Conservation (phyloP, 2,329 filamentous ascomycete genomes). For the Sporothrix phasma region DNA sequence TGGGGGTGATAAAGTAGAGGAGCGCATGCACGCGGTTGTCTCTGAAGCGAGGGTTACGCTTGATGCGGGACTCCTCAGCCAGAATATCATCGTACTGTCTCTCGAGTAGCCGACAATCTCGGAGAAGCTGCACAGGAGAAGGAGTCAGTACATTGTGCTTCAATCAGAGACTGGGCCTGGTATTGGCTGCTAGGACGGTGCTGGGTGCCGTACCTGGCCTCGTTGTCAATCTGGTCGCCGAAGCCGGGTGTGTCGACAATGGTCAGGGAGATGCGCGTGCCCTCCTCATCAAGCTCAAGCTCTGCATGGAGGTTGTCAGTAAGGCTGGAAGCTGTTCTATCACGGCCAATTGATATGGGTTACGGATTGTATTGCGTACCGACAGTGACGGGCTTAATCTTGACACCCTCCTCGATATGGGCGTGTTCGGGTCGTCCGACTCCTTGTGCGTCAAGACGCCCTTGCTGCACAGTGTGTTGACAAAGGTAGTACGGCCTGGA, state of each 20-base stretch:
- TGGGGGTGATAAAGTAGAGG: conserved; percentile 98
- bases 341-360: neutral
- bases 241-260: conserved; percentile 98
- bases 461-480: conserved; percentile 98
- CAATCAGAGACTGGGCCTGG: neutral
- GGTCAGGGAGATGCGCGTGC: conserved; percentile 93
- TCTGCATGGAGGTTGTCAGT: conserved; percentile 42
- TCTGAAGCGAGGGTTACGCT: conserved; percentile 99
- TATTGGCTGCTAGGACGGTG: neutral
- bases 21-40: conserved; percentile 98
- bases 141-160: neutral
- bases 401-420: conserved; percentile 91
- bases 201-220: conserved; percentile 63
- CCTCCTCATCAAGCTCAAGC: conserved; percentile 93
- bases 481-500: conserved; percentile 90
- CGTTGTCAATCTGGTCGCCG: conserved; percentile 98
- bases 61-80: conserved; percentile 98
- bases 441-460: conserved; percentile 86
- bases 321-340: conserved; percentile 20
- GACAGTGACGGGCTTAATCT: conserved; percentile 97
- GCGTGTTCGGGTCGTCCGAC: conserved; percentile 81
- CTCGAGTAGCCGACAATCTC: conserved; percentile 98
- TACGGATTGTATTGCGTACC: conserved; percentile 40
- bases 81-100: conserved; percentile 99
- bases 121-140: conserved; percentile 56